Evolutionary conservation across 495 filamentous ascomycete species (phyloP), one percentile per base, ranked within the genome.

Genomic region (Zalerion maritima): DNA sequence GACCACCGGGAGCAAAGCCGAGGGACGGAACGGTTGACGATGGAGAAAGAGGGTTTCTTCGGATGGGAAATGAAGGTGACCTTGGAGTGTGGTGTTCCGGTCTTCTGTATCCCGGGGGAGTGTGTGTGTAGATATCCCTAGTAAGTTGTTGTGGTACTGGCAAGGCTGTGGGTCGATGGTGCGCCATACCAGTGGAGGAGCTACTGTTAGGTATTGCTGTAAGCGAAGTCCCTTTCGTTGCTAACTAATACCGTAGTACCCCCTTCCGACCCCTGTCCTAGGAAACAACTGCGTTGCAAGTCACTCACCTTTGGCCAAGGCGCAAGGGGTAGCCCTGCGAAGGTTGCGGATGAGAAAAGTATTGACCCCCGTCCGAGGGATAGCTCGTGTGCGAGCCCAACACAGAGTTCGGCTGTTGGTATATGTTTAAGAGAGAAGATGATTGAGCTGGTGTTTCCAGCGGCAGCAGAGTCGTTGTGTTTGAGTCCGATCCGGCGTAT

Each of bases 101-200:
- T 34, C 65, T 59, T 30, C 53, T 45, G 35, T 58, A 64, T 23
- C 52, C 49, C 14, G 65, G 64, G 31, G 62, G 60, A 35, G 60
- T 33, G 18, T 54, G 35, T 21, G 55, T 42, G 54, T 67, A 69
- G 36, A 60, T 41, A 25, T 69, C 65, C 50, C 65, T 58, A 26
- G 57, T 42, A 40, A 41, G 62, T 33, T 61, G 26, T 28, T 60
- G 56, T 13, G 50, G 51, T 29, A 44, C 48, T 43, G 55, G 60
- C 38, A 68, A 35, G 32, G 55, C 45, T 43, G 60, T 46, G 38
- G 62, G 51, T 41, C 63, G 63, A 43, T 54, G 57, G 51, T 65
- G 62, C 58, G 64, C 61, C 61, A 69, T 66, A 41, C 60, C 60
- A 57, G 62, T 49, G 37, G 60, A 51, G 33, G 58, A 45, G 26